Base-by-base conservation (phyloP, 2,329 filamentous ascomycete genomes). In the Colletotrichum tropicale region DNA sequence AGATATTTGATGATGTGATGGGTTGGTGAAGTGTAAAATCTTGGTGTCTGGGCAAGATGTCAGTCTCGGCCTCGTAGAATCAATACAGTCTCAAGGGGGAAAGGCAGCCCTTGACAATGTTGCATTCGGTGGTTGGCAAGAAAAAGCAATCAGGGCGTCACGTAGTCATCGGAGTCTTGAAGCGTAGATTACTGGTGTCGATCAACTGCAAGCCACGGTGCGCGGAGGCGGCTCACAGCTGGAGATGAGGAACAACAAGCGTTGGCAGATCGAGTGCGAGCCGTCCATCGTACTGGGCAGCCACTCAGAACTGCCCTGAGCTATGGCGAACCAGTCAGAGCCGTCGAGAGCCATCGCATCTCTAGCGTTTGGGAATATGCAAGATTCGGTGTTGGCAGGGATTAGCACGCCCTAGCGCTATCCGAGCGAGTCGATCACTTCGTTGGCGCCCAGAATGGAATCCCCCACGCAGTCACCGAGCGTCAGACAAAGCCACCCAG, bases 321-420 rank as follows among this genome's bases (percentile, higher is more conserved):
- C 74, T 71, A 76, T 69, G 70, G 21, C 55, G 30, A 64, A 38
- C 71, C 66, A 74, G 67, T 62, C 60, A 66, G 72, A 65, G 24
- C 67, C 72, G 32, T 43, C 72, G 52, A 60, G 32, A 67, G 73
- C 74, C 71, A 76, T 74, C 71, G 74, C 48, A 71, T 21, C 66
- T 75, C 71, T 76, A 75, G 74, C 66, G 71, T 76, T 75, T 75
- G 74, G 61, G 66, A 28, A 70, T 71, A 76, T 76, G 74, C 74
- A 75, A 71, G 74, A 76, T 76, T 76, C 74, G 74, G 74, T 36
- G 60, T 70, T 75, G 43, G 58, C 74, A 76, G 71, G 74, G 74
- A 67, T 76, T 66, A 56, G 38, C 6, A 43, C 71, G 62, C 66
- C 66, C 66, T 75, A 76, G 74, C 74, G 74, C 34, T 21, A 74